Percentiles rank a stretch among this genome's conserved stretches.
These are phyloP conservation scores for Adansonia rubrostipa DNA, from an alignment of 441 rosid species.

Conservation along the genomic window DNA sequence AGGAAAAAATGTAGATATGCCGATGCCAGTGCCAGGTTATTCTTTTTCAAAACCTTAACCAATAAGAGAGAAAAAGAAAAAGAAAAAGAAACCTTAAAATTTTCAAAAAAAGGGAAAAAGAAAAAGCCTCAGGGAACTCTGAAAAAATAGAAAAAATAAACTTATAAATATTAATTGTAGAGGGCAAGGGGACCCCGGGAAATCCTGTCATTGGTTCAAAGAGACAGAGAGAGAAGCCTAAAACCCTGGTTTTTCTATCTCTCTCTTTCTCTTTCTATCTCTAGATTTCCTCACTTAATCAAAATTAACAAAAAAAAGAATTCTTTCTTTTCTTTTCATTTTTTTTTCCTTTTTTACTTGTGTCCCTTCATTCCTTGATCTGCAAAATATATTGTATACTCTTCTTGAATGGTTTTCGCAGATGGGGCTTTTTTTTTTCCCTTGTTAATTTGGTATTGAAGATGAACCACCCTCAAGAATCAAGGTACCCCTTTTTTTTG, in stretches of 20 bases:
- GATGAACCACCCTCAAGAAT: conserved; percentile 40
- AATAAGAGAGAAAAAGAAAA: neutral
- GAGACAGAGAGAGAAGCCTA: conserved; percentile 22
- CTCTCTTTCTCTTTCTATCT: conserved; percentile 19
- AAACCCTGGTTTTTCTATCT: conserved; percentile 37
- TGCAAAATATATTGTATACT: conserved; percentile 34
- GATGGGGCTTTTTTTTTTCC: conserved; percentile 27
- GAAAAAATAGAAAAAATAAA: no score
- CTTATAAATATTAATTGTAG: neutral
- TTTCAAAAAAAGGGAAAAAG: neutral
- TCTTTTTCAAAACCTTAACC: neutral
- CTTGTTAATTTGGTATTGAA: conserved; percentile 23
- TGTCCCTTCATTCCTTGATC: conserved; percentile 43
- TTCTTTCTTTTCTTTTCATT: conserved; percentile 14
- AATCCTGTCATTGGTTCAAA: conserved; percentile 46
- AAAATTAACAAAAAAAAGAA: conserved; percentile 23
- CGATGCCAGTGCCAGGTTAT: neutral
- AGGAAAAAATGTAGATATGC: neutral
- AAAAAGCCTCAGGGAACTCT: neutral
- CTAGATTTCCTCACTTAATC: conserved; percentile 16
- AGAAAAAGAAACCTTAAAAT: neutral
- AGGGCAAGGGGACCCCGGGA: conserved; percentile 45
- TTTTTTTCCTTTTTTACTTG: neutral
- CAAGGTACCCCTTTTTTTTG: conserved; percentile 34
- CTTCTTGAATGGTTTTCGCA: conserved; percentile 19